Conservation (phyloP, 2,329 filamentous ascomycete species). For the Trichoderma gracile region DNA sequence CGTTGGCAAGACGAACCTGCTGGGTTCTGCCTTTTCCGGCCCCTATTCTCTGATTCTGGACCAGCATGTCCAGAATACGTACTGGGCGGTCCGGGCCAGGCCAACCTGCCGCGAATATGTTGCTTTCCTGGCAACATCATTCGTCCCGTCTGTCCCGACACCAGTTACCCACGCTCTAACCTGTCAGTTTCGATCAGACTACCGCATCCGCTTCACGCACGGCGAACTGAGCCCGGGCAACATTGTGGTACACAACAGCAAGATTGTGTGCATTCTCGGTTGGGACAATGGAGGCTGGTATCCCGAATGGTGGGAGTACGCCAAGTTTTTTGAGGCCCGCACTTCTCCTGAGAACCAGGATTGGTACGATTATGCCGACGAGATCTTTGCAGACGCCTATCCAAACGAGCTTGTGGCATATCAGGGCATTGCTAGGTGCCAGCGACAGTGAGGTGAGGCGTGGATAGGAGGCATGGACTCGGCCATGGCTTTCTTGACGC, state of each 20-base stretch:
- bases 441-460: constrained; percentile 28
- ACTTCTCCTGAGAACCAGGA: constrained; percentile 34
- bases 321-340: constrained; percentile 39
- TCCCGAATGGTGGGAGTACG: constrained; percentile 41
- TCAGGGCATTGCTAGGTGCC: constrained; percentile 36
- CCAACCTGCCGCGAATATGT: constrained; percentile 30
- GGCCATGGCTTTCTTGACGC: not conserved
- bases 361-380: constrained; percentile 38
- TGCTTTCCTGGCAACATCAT: constrained; percentile 34
- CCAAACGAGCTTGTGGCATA: constrained; percentile 36
- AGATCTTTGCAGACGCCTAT: constrained; percentile 34
- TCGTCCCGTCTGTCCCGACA: constrained; percentile 33
- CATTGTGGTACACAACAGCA: constrained; percentile 34
- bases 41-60: constrained; percentile 34
- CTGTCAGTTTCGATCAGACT: constrained; percentile 28
- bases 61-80: constrained; percentile 33
- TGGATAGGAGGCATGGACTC: not conserved
- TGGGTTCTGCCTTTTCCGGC: constrained; percentile 30
- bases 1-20: not conserved
- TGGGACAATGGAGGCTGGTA: constrained; percentile 40
- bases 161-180: constrained; percentile 31
- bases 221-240: constrained; percentile 35
- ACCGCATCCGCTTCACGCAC: constrained; percentile 32
- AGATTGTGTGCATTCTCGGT: constrained; percentile 34
- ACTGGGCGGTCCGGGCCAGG: constrained; percentile 34